These are phyloP conservation scores for Withania somnifera DNA, from an alignment of 305 asterid species.

Conservation along the genomic window DNA sequence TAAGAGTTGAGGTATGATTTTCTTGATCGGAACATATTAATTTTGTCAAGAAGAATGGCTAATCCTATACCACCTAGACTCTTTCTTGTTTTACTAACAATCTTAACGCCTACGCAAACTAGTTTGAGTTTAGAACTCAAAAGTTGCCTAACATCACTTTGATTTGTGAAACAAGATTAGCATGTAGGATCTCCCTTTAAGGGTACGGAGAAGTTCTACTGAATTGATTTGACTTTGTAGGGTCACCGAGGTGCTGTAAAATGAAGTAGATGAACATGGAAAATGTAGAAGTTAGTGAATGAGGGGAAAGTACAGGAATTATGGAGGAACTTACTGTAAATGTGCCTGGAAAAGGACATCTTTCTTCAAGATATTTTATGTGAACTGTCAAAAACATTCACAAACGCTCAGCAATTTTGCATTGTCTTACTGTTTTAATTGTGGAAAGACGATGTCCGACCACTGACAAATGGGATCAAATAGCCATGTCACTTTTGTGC, in stretches of 20 bases:
- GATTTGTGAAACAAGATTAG: background rate
- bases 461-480: background rate
- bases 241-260: background rate
- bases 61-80: background rate
- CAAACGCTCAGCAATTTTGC: background rate
- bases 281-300: background rate
- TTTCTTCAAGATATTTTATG: background rate
- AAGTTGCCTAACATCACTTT: background rate
- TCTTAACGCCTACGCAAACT: background rate
- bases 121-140: background rate
- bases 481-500: background rate
- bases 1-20: slow-evolving; percentile 71
- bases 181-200: background rate
- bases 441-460: background rate
- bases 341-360: background rate
- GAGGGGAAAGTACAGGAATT: background rate
- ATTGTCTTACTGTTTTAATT: background rate
- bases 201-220: background rate
- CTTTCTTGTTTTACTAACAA: background rate
- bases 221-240: background rate
- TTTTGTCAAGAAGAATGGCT: background rate
- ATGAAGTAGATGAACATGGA: background rate
- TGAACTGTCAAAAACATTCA: background rate
- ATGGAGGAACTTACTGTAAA: background rate
- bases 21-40: background rate